Conservation (phyloP, 306 rosid genomes). For the Gastrolobium bilobum region DNA sequence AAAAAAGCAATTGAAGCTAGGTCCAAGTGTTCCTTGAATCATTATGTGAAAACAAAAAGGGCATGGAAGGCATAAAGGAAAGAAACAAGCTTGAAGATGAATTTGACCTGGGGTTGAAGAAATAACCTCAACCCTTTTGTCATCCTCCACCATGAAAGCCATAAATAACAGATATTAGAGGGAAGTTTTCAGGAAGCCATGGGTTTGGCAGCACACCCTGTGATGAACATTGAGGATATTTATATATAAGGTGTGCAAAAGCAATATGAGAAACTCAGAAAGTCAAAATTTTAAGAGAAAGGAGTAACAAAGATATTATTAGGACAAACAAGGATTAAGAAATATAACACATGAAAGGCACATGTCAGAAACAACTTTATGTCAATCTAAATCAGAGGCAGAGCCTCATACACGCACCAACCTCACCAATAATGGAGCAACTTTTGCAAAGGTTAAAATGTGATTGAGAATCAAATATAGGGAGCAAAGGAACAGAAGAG, state of each 20-base stretch:
- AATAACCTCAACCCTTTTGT: constrained; percentile 49
- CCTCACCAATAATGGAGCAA: constrained; percentile 44
- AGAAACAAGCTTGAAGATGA: constrained; percentile 28
- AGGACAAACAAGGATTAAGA: constrained; percentile 37
- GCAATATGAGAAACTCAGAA: constrained; percentile 6
- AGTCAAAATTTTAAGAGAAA: constrained; percentile 31
- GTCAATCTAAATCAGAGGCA: constrained; percentile 48
- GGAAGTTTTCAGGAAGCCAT: constrained; percentile 46
- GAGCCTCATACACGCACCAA: constrained; percentile 46
- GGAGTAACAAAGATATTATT: constrained; percentile 17
- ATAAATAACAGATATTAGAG: constrained; percentile 35
- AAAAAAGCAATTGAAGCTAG: background rate
- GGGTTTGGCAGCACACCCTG: constrained; percentile 47
- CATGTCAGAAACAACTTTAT: constrained; percentile 36
- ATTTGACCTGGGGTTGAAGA: constrained; percentile 60
- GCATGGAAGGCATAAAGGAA: background rate
- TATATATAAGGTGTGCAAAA: background rate
- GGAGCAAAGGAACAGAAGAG: background rate
- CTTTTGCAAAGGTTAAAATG: constrained; percentile 47
- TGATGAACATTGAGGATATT: constrained; percentile 37
- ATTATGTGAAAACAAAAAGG: constrained; percentile 5
- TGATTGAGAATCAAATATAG: constrained; percentile 21
- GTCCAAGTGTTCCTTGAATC: constrained; percentile 24
- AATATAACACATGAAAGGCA: constrained; percentile 46
- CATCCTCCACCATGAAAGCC: constrained; percentile 49